These are phyloP conservation scores for Saksenaea oblongispora DNA, from an alignment of 371 early-diverging fungal species.

Conservation along the genomic window DNA sequence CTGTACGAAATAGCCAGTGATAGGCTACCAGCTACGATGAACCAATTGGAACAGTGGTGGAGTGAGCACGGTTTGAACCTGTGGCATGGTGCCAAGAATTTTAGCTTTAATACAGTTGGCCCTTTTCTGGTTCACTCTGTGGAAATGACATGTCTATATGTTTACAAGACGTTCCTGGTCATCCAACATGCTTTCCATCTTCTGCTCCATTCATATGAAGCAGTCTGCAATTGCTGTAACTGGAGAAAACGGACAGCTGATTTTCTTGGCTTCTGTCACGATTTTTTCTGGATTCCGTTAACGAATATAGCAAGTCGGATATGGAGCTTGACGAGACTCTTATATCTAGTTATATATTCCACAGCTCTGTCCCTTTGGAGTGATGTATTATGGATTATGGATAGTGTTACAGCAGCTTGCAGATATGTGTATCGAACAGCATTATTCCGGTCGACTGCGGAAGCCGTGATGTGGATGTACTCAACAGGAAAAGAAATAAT, in stretches of 20 bases:
- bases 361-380: no score
- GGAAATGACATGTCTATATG: not conserved
- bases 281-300: no score
- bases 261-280: not conserved
- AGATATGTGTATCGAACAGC: no score
- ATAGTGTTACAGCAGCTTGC: no score
- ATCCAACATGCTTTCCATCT: not conserved
- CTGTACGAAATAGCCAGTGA: constrained; percentile 35
- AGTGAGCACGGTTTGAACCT: constrained; percentile 13
- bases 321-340: no score
- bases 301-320: no score
- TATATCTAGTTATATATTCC: no score
- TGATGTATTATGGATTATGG: no score
- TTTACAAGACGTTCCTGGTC: not conserved
- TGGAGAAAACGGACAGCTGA: not conserved
- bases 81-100: not conserved
- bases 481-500: no score
- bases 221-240: not conserved
- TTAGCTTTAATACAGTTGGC: not conserved
- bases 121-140: not conserved
- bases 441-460: no score
- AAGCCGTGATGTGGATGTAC: no score
- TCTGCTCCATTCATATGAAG: not conserved
- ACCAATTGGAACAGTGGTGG: constrained; percentile 29
- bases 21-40: constrained; percentile 19